Percentiles rank a stretch among this genome's conserved stretches.
Evolutionary conservation across 2,329 filamentous ascomycete species (phyloP).

Genomic region (Aspergillus novofumigatus): DNA sequence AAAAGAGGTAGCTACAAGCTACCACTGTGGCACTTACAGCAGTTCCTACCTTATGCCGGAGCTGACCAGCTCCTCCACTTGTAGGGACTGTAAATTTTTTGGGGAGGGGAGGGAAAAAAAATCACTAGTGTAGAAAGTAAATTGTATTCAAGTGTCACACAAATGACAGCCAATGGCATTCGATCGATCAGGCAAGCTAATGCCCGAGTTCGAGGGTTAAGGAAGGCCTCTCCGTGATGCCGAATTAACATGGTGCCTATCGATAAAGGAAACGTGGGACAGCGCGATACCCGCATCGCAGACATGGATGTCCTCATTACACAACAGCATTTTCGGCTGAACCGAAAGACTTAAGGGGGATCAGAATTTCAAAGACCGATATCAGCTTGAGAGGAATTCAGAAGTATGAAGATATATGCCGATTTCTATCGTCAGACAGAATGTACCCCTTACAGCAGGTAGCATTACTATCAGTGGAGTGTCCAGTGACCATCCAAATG

Average conservation of each 20-base stretch:
- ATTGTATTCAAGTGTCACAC: background rate
- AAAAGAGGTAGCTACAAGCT: background rate
- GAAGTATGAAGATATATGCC: background rate
- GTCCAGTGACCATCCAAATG: background rate
- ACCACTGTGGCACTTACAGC: background rate
- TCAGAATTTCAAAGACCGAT: background rate
- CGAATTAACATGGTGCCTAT: slow-evolving; percentile 2
- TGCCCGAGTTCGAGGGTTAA: background rate
- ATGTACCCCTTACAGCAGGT: background rate
- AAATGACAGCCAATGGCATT: background rate
- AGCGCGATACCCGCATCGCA: slow-evolving; percentile 14
- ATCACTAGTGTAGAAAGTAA: background rate
- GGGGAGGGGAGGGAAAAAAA: background rate
- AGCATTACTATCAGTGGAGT: background rate
- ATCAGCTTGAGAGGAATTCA: background rate
- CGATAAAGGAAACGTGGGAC: slow-evolving; percentile 18
- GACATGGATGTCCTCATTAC: background rate
- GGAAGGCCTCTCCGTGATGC: background rate
- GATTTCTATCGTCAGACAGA: background rate
- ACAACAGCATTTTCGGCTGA: background rate
- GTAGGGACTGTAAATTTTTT: background rate
- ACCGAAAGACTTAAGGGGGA: background rate
- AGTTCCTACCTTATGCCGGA: background rate
- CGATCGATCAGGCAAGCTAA: background rate
- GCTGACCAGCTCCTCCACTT: too few species aligned